These are phyloP conservation scores for Coniella vitis DNA, from an alignment of 2,329 filamentous ascomycete species.

Conservation along the genomic window DNA sequence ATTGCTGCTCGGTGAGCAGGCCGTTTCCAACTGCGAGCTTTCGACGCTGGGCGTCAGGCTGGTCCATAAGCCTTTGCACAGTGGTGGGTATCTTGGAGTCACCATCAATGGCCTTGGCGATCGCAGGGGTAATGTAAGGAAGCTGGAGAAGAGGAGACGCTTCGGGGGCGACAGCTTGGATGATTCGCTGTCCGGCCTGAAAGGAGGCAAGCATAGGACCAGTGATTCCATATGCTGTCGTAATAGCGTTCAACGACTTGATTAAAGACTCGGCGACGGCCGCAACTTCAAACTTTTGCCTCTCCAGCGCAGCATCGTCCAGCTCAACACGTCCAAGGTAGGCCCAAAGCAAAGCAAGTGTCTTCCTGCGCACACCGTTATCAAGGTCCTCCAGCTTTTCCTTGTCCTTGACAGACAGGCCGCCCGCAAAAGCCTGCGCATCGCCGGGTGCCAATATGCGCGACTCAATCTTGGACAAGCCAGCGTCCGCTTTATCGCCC, in stretches of 20 bases:
- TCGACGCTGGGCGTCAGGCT: slow-evolving; percentile 68
- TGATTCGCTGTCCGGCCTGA: slow-evolving; percentile 74
- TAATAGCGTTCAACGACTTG: slow-evolving; percentile 79
- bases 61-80: slow-evolving; percentile 82
- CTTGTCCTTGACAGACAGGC: slow-evolving; percentile 67
- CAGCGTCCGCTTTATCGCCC: slow-evolving; percentile 71
- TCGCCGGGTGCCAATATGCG: slow-evolving; percentile 61
- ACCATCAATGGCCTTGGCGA: slow-evolving; percentile 63
- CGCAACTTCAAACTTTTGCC: slow-evolving; percentile 82
- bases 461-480: slow-evolving; percentile 77
- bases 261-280: slow-evolving; percentile 80
- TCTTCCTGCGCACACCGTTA: slow-evolving; percentile 73
- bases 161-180: slow-evolving; percentile 80
- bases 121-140: slow-evolving; percentile 69
- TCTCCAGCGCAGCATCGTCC: slow-evolving; percentile 67
- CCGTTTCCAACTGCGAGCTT: slow-evolving; percentile 62
- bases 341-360: slow-evolving; percentile 85
- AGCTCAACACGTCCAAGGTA: slow-evolving; percentile 87
- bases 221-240: slow-evolving; percentile 80
- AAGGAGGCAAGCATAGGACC: slow-evolving; percentile 76
- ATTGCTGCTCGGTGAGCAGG: slow-evolving; percentile 69
- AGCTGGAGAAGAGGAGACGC: slow-evolving; percentile 87
- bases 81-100: slow-evolving; percentile 68
- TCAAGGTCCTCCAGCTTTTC: slow-evolving; percentile 74
- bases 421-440: slow-evolving; percentile 42